phyloP scores from a whole-genome alignment of 176 grass and related monocot species.

The Triticum monococcum region DNA sequence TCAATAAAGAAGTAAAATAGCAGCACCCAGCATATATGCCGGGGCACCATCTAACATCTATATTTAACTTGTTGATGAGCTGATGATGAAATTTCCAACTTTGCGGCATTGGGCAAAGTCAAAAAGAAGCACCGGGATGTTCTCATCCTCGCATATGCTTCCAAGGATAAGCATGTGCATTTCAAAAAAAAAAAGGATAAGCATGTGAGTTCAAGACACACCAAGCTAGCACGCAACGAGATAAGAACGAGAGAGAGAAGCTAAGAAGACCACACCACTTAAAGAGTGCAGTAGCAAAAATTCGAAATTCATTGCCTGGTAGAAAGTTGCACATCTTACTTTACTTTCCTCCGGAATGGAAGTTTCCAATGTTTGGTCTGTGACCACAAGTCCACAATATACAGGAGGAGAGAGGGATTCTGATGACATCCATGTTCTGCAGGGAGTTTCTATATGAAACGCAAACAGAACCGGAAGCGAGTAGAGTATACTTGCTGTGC shows the following conservation, averaged over 20 bases:
- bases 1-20: background rate
- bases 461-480: background rate
- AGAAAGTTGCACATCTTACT: background rate
- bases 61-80: slow-evolving; percentile 1
- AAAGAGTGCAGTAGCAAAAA: too few species aligned
- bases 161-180: background rate
- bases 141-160: slow-evolving; percentile 18
- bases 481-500: background rate
- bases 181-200: too few species aligned
- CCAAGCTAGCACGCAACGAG: background rate
- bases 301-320: background rate
- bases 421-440: background rate
- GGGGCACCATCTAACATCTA: background rate
- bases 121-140: background rate
- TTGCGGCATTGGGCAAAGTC: background rate
- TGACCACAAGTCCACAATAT: background rate
- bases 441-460: slow-evolving; percentile 8
- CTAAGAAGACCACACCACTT: background rate
- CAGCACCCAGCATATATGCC: background rate
- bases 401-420: background rate
- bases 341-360: background rate
- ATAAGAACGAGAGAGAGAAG: background rate
- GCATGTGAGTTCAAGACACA: background rate
- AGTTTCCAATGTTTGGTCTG: background rate
- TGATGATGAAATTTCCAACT: slow-evolving; percentile 18